Base-by-base conservation (phyloP, 129 eudicot genomes). In the Tagetes erecta region DNA sequence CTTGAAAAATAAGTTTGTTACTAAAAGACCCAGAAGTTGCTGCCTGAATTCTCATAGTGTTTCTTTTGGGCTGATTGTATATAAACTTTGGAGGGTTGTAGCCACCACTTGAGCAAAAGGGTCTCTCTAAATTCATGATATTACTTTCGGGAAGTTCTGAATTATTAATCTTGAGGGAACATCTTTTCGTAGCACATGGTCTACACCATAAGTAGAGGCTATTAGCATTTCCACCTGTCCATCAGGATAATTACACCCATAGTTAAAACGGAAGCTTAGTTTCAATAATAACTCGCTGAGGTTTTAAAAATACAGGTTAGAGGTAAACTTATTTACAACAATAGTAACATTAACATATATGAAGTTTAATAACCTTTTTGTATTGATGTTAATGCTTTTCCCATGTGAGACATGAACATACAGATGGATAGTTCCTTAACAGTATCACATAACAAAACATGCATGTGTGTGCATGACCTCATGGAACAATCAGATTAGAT, bases 21-120 rank as follows among this genome's bases (percentile, higher is more conserved):
- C 76, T 78, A 36, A 81, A 20, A 52, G 90, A 83, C 12, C 83
- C 95, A 10, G 86, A 79, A 59, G 90, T 74, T 45, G 92, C 84
- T 62, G 92, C 88, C 78, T 41, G 69, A 47, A 83, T 59, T 42
- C 73, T 75, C 58, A 67, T 41, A 68, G 64, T 49, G 78, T 62
- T 73, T 78, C 79, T 74, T 64, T 71, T 49, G 27, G 42, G 71
- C 70, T 75, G 78, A 71, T 76, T 58, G 12, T 52, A 42, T 36
- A 74, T 42, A 38, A 31, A 41, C 7, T 56, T 59, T 35, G 64
- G 66, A 36, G 69, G 20, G 63, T 71, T 76, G 50, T 73, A 52
- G 67, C 34, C 70, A 64, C 52, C 66, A 8, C 36, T 82, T 35
- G 38, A 72, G 39, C 64, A 59, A 12, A 80, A 71, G 41, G 53